Conservation (phyloP, 805 yeast species). For the Yarrowia porcina region DNA sequence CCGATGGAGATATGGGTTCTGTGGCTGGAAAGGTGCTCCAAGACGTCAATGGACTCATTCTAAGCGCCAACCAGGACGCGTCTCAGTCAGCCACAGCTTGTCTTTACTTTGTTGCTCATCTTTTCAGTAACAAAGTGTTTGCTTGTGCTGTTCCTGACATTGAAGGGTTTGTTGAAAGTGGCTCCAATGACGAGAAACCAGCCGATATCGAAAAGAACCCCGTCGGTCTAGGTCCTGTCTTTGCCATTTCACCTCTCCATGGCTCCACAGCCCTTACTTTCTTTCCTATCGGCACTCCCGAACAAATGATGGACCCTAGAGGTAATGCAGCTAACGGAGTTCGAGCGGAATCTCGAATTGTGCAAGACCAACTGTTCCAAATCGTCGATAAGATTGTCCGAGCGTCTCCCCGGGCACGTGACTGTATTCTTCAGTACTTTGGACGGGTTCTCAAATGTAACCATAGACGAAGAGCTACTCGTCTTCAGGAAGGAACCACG, state of each 20-base stretch:
- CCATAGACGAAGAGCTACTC: conserved; percentile 74
- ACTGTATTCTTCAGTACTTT: conserved; percentile 62
- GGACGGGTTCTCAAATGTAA: conserved; percentile 73
- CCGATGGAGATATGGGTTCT: neutral
- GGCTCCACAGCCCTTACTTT: neutral
- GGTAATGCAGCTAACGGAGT: conserved; percentile 31
- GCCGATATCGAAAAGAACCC: conserved; percentile 58
- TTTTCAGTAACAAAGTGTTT: conserved; percentile 58
- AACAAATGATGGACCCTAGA: conserved; percentile 6
- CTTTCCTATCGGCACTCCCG: conserved; percentile 25
- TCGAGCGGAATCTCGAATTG: conserved; percentile 32
- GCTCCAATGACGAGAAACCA: conserved; percentile 47
- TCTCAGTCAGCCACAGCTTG: conserved; percentile 40
- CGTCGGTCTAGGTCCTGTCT: conserved; percentile 66
- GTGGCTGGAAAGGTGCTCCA: neutral
- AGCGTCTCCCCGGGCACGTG: conserved; percentile 63
- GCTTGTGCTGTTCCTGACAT: conserved; percentile 58
- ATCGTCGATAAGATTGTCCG: conserved; percentile 73
- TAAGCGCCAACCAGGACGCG: neutral
- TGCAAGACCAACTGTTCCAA: conserved; percentile 58
- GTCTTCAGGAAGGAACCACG: conserved; percentile 55
- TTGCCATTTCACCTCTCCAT: conserved; percentile 70
- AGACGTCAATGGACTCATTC: conserved; percentile 4
- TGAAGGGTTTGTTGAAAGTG: conserved; percentile 45
- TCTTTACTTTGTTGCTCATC: conserved; percentile 49